Base-by-base conservation (phyloP, 257 asterid species). In the Knoxia roxburghii region DNA sequence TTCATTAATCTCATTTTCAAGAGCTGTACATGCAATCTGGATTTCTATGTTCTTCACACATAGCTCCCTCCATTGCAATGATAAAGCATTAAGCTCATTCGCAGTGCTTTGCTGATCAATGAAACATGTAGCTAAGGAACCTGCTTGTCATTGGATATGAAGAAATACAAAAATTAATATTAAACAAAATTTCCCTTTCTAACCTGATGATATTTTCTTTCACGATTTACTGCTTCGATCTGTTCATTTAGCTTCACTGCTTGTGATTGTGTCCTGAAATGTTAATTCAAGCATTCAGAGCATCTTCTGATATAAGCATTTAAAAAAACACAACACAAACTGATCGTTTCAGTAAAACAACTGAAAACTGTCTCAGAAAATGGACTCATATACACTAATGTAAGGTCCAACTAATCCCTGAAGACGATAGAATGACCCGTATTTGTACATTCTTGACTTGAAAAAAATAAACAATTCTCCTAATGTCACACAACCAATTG, bases 191-290 rank as follows among this genome's bases (percentile, higher is more conserved):
- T 43, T 23, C 46, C 61, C 32, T 62, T 37, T 30, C 51, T 77
- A 74, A 94, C 99, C 96, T 94, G 99, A 80, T 89, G 96, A 87
- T 90, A 94, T 67, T 90, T 94, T 85, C 99, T 88, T 72, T 94
- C 98, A 70, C 99, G 89, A 67, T 94, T 94, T 62, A 89, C 98
- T 23, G 89, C 78, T 78, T 94, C 98, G 24, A 90, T 89, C 69
- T 78, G 78, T 67, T 77, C 89, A 71, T 83, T 84, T 72, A 94
- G 84, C 73, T 87, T 87, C 75, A 76, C 75, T 67, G 82, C 95
- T 77, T 88, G 95, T 57, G 89, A 74, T 81, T 94, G 95, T 76
- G 85, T 76, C 80, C 97, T 90, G 69, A 40, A 71, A 73, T 67
- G 70, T 60, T 61, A 40, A 58, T 32, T 49, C 57, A 49, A 51